Base-by-base conservation (phyloP, 768 basidiomycete species). In the Heimioporus sp. region DNA sequence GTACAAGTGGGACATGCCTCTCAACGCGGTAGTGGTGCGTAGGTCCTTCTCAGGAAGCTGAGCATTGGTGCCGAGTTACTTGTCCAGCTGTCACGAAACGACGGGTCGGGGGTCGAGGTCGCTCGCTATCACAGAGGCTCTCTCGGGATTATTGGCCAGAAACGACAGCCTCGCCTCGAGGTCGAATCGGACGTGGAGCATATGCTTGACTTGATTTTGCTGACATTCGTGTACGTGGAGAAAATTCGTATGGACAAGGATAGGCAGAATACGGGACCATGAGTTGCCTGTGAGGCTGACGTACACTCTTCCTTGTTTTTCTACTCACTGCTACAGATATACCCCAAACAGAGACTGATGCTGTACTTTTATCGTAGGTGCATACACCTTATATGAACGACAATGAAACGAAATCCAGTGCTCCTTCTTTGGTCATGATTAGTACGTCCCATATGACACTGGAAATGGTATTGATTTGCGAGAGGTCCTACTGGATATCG, bases 1-100 rank as follows among this genome's bases (percentile, higher is more conserved):
- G n/a, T 74, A 73, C 28, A 63, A 65, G 16, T 75, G 72, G 73
- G 58, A 61, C 12, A 58, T 72, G 52, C 51, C 46, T 1, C 35
- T 46, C 2, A 16, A 42, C 0, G 19, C 45, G 0, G 55, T 58
- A 6, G 57, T 57, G 43, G 59, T 67, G 37, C 37, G 65, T 63
- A 24, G 9, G 5, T n/a, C 28, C 1, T 32, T 15, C 19, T 10
- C 24, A 28, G 24, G 24, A 28, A 9, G 30, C 3, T n/a, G 5
- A 13, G 9, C 38, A 21, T 31, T 8, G 21, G 12, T 39, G 31
- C 24, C 10, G 13, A 58, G 1, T 48, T 4, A 32, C 30, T 48
- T 3, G 24, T 17, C 31, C 43, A 66, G 65, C 19, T 65, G 11
- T 68, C 62, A 2, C 57, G 44, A 4, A 41, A 68, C 24, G 58